phyloP scores from a whole-genome alignment of 495 filamentous ascomycete species.

The Daldinia grandis region DNA sequence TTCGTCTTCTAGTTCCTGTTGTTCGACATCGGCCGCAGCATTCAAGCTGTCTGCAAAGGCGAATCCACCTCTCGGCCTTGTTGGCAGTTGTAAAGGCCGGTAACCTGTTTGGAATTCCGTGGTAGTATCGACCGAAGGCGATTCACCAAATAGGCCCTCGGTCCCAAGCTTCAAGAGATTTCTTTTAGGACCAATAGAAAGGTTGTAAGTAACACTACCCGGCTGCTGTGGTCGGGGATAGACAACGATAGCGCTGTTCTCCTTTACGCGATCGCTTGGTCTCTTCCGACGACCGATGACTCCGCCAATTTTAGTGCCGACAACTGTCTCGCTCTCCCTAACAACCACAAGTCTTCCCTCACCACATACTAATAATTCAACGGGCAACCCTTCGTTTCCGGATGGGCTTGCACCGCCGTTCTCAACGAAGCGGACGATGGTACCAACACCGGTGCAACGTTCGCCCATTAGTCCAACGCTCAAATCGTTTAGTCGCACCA shows the following conservation, averaged over 20 bases:
- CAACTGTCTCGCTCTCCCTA: conserved; percentile 53
- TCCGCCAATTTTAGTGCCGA: conserved; percentile 47
- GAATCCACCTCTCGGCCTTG: conserved; percentile 45
- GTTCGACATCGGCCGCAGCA: conserved; percentile 54
- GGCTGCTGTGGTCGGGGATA: conserved; percentile 53
- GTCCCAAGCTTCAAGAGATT: conserved; percentile 24
- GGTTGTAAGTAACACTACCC: conserved; percentile 54
- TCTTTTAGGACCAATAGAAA: conserved; percentile 48
- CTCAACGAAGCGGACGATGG: conserved; percentile 56
- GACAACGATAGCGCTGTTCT: conserved; percentile 54
- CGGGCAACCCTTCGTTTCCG: conserved; percentile 53
- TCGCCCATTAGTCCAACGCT: conserved; percentile 70
- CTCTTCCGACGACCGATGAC: conserved; percentile 48
- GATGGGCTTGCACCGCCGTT: conserved; percentile 43
- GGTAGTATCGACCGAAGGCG: conserved; percentile 28
- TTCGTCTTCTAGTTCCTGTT: conserved; percentile 54
- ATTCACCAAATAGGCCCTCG: conserved; percentile 37
- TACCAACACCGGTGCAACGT: conserved; percentile 65
- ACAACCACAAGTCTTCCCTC: conserved; percentile 71
- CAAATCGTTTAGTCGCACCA: conserved; percentile 58
- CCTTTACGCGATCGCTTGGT: conserved; percentile 33
- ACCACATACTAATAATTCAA: conserved; percentile 69
- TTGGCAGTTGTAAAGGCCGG: conserved; percentile 17
- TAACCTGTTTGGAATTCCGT: conserved; percentile 18
- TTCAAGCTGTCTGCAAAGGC: conserved; percentile 55